Evolutionary conservation across 2,329 filamentous ascomycete genomes (phyloP).

Genomic region (Myriosclerotinia duriaeana): DNA sequence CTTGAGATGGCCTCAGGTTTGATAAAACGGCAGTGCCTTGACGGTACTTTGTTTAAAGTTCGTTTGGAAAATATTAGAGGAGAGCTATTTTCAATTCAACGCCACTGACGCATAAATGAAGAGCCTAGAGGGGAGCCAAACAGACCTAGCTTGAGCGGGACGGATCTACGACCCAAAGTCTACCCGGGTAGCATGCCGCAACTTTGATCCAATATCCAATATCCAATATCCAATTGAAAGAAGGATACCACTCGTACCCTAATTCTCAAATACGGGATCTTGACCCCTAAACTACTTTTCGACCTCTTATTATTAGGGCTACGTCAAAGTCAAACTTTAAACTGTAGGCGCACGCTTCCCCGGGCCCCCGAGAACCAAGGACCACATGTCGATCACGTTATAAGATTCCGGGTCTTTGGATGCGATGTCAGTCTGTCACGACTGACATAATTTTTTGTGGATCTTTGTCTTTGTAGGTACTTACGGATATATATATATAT

Average conservation of each 20-base stretch:
- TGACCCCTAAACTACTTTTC: background rate
- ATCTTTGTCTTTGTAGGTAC: background rate
- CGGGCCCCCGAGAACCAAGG: background rate
- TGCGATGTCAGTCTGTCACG: too few relatives aligned
- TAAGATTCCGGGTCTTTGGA: background rate
- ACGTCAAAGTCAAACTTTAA: background rate
- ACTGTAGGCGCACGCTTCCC: background rate
- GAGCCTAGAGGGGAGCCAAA: too few relatives aligned
- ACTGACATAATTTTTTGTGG: too few relatives aligned
- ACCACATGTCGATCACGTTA: slow-evolving; percentile 13
- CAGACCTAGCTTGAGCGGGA: background rate
- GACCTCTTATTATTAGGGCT: background rate
- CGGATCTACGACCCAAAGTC: background rate
- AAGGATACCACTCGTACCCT: background rate
- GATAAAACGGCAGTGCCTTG: background rate
- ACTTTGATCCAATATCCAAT: too few relatives aligned
- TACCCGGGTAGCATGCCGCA: background rate
- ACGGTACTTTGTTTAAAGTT: background rate
- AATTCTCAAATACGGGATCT: background rate
- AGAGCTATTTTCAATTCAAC: background rate
- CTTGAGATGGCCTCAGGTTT: background rate
- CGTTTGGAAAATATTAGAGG: background rate
- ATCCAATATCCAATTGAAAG: too few relatives aligned
- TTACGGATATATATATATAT: too few relatives aligned
- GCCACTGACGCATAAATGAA: background rate